phyloP scores from a whole-genome alignment of 1,284 basidiomycete species.

The Pholiota adiposa region DNA sequence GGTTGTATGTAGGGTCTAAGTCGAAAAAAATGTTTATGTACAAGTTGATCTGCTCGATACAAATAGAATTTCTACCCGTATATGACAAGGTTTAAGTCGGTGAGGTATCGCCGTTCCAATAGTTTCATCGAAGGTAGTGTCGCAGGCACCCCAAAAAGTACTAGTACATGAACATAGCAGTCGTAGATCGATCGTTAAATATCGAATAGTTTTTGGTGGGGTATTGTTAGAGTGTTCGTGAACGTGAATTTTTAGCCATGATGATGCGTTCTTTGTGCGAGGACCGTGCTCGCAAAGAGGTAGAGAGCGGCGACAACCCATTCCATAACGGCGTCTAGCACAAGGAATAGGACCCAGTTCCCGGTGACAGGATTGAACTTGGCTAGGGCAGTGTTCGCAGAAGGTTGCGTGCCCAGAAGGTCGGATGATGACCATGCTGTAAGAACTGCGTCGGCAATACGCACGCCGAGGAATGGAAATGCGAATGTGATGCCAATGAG shows the following conservation, averaged over 20 bases:
- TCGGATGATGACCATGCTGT: conserved; percentile 57
- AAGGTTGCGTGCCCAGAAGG: conserved; percentile 40
- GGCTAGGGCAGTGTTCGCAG: conserved; percentile 45
- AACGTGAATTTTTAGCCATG: conserved; percentile 6
- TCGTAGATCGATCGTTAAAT: conserved; percentile 4
- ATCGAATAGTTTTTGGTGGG: conserved; percentile 2
- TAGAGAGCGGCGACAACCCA: conserved; percentile 54
- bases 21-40: not conserved
- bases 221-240: not conserved
- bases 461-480: conserved; percentile 61
- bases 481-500: conserved; percentile 54
- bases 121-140: not conserved
- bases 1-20: not conserved
- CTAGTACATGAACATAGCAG: conserved; percentile 2
- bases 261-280: conserved; percentile 34
- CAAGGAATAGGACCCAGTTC: conserved; percentile 56
- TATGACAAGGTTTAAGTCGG: not conserved
- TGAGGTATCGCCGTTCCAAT: conserved; percentile 10
- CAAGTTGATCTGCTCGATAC: conserved; percentile 1
- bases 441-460: conserved; percentile 57
- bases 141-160: not conserved
- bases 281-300: conserved; percentile 45
- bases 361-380: conserved; percentile 59
- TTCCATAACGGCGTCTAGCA: conserved; percentile 63
- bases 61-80: conserved; percentile 5